Base-by-base conservation (phyloP, 306 rosid genomes). In the Quercus cerris region DNA sequence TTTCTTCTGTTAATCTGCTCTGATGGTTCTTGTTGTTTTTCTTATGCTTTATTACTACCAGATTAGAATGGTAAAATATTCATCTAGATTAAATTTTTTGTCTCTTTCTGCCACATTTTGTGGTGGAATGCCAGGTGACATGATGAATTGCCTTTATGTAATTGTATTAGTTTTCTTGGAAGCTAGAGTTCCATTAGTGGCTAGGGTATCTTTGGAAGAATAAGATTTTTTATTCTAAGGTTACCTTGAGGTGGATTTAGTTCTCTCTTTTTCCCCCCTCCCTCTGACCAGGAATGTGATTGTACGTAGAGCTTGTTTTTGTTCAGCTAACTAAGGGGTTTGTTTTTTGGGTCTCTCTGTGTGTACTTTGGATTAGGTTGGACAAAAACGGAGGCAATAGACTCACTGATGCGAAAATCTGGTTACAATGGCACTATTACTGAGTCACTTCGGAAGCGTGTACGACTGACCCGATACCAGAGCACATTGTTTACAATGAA, bases 391-490 rank as follows among this genome's bases (percentile, higher is more conserved):
- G 97, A 93, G 91, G 97, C 99, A 52, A 93, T 91, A 12, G 99
- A 96, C 86, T 96, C 99, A 5, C 81, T 96, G 90, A 79, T 96
- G 77, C 92, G 93, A 6, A 96, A 96, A 86, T 92, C 99, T 3
- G 99, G 98, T 56, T 93, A 84, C 75, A 87, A 82, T 70, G 91
- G 99, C 30, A 44, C 63, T 19, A 96, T 96, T 77, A 91, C 88
- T 0, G 98, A 91, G 80, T 78, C 90, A 5, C 71, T 93, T 25
- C 85, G 97, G 76, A 93, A 84, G 87, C 76, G 73, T 61, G 72
- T 93, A 58, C 78, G 72, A 70, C 80, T 96, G 86, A 96, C 99
- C 46, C 97, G 89, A 41, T 96, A 96, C 89, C 98, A 93, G 84
- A 96, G 99, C 86, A 83, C 94, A 59, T 81, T 96, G 78, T 90